These are phyloP conservation scores for Phytophthora gonapodyides DNA, from an alignment of 352 stramenopile species.

Conservation along the genomic window DNA sequence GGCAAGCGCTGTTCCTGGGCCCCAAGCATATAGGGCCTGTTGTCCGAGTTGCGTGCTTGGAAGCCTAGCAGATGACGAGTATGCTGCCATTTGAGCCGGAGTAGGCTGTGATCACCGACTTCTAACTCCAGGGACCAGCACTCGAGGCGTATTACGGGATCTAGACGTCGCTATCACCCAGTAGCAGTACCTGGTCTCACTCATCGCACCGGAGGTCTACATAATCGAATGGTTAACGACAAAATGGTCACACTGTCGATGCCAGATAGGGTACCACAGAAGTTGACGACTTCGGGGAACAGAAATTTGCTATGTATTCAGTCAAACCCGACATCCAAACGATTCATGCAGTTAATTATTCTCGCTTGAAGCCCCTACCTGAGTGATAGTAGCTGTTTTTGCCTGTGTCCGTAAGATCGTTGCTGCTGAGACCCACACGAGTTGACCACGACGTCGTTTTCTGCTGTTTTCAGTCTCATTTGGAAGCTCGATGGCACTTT, in stretches of 20 bases:
- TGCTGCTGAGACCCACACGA: slow-evolving; percentile 17
- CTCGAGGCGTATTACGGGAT: slow-evolving; percentile 21
- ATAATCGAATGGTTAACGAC: slow-evolving; percentile 28
- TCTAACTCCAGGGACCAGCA: slow-evolving; percentile 26
- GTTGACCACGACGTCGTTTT: slow-evolving; percentile 10
- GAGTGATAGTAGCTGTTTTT: background rate
- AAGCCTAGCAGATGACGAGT: slow-evolving; percentile 37
- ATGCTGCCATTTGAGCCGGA: slow-evolving; percentile 24
- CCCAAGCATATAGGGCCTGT: slow-evolving; percentile 21
- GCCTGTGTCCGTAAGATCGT: slow-evolving; percentile 15
- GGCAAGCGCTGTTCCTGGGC: slow-evolving; percentile 33
- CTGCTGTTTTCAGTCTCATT: slow-evolving; percentile 3
- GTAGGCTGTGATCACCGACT: slow-evolving; percentile 32
- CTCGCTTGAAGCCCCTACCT: too few relatives aligned
- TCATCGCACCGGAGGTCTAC: slow-evolving; percentile 24
- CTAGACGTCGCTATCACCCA: slow-evolving; percentile 18
- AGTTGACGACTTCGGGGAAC: background rate
- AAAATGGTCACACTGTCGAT: slow-evolving; percentile 18
- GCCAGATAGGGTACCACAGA: slow-evolving; percentile 13
- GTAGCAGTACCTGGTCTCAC: slow-evolving; percentile 14
- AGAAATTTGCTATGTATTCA: too few relatives aligned
- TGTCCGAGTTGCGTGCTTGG: slow-evolving; percentile 42
- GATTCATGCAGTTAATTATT: too few relatives aligned
- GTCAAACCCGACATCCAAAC: too few relatives aligned
- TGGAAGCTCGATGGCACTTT: slow-evolving; percentile 5